Percentiles rank a stretch among this genome's conserved stretches.
These are phyloP conservation scores for Phytophthora megakarya DNA, from an alignment of 352 stramenopile genomes.

Conservation along the genomic window DNA sequence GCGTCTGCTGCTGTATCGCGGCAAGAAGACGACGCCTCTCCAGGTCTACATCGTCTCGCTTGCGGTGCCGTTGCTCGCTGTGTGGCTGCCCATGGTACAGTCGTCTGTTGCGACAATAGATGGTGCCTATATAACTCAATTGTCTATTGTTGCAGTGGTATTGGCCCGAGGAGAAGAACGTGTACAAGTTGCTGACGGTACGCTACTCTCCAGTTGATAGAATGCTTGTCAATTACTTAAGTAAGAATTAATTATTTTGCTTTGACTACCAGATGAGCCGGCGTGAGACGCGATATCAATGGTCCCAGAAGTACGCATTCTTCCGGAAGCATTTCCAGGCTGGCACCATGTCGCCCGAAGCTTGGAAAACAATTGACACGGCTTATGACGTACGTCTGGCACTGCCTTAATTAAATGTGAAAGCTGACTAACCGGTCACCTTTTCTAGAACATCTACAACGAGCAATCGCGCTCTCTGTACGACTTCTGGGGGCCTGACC, in stretches of 20 bases:
- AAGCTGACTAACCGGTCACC: conserved; percentile 18
- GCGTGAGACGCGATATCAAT: conserved; percentile 52
- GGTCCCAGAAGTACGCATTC: conserved; percentile 69
- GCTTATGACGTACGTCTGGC: conserved; percentile 65
- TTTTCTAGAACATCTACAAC: conserved; percentile 76
- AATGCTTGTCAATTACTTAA: neutral
- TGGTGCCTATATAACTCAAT: conserved; percentile 8
- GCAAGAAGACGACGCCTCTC: conserved; percentile 47
- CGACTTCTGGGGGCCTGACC: conserved; percentile 66
- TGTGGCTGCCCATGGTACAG: conserved; percentile 46
- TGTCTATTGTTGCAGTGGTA: conserved; percentile 27
- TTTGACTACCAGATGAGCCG: conserved; percentile 50
- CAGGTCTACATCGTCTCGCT: conserved; percentile 54
- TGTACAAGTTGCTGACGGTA: conserved; percentile 37
- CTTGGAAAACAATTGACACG: conserved; percentile 56
- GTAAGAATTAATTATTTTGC: neutral
- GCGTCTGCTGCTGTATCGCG: conserved; percentile 38
- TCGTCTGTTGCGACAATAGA: neutral
- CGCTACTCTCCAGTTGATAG: neutral
- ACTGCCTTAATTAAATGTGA: neutral
- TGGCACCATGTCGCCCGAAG: conserved; percentile 53
- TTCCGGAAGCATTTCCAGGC: conserved; percentile 53
- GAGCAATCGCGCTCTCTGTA: conserved; percentile 55
- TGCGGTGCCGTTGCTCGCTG: conserved; percentile 42
- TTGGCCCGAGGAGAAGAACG: conserved; percentile 36